A percentile compares a stretch with the other conserved stretches of the same genome.
phyloP scores from a whole-genome alignment of 306 rosid genomes.

The Alnus glutinosa region DNA sequence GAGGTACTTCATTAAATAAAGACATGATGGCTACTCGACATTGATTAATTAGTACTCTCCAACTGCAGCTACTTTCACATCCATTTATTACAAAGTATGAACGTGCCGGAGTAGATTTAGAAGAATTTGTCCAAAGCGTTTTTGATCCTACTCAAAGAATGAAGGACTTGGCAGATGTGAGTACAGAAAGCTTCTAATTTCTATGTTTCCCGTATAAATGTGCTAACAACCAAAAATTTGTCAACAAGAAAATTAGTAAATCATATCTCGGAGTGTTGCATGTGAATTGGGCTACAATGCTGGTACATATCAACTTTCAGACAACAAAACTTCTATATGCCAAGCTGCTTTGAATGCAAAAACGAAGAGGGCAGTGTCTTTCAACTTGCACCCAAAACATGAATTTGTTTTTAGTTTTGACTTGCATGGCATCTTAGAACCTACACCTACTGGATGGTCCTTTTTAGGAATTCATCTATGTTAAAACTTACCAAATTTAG shows the following conservation, averaged over 20 bases:
- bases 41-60: slow-evolving; percentile 33
- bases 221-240: slow-evolving; percentile 5
- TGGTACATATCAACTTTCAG: neutral
- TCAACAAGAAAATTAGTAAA: neutral
- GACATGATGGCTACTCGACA: slow-evolving; percentile 20
- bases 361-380: neutral
- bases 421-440: neutral
- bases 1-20: slow-evolving; percentile 8
- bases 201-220: neutral
- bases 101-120: slow-evolving; percentile 62
- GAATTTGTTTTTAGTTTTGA: neutral
- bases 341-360: neutral
- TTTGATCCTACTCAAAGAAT: slow-evolving; percentile 88
- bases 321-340: neutral
- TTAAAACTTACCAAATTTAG: neutral
- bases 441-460: neutral
- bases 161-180: slow-evolving; percentile 98
- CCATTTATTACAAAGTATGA: slow-evolving; percentile 75
- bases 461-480: neutral
- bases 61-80: slow-evolving; percentile 79
- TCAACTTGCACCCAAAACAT: neutral
- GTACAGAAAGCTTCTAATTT: slow-evolving; percentile 31
- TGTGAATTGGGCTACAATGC: neutral
- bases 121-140: slow-evolving; percentile 74
- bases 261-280: neutral